Conservation (phyloP, 768 basidiomycete species). For the Rhodotorula kratochvilovae region DNA sequence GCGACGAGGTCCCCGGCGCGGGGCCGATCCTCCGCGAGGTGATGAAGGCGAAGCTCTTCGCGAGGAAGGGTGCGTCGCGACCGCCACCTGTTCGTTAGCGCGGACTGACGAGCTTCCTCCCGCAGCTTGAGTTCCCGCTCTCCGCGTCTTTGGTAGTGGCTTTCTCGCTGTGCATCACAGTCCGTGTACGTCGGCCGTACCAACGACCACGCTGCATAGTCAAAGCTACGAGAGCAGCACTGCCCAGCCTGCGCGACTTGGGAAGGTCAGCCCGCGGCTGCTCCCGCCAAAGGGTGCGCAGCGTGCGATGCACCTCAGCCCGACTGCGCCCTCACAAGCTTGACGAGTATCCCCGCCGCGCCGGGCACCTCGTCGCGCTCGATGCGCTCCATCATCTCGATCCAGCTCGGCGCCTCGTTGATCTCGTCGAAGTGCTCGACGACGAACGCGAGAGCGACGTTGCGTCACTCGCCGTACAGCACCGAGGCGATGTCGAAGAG, state of each 20-base stretch:
- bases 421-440: background rate
- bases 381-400: background rate
- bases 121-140: too few relatives aligned
- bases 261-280: too few relatives aligned
- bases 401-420: background rate
- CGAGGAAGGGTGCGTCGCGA: background rate
- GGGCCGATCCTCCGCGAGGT: background rate
- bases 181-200: too few relatives aligned
- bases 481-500: background rate
- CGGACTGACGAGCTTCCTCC: too few relatives aligned
- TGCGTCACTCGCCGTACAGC: background rate
- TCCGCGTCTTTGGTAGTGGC: too few relatives aligned
- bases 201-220: too few relatives aligned
- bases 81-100: too few relatives aligned
- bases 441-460: background rate
- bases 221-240: too few relatives aligned
- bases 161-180: too few relatives aligned
- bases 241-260: background rate
- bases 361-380: background rate
- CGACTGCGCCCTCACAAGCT: background rate
- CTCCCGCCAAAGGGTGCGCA: too few relatives aligned
- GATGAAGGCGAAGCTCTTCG: background rate
- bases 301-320: background rate
- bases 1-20: background rate
- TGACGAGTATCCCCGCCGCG: background rate